A percentile compares a stretch with the other conserved stretches of the same genome.
These are phyloP conservation scores for Apiospora saccharicola DNA, from an alignment of 2,329 filamentous ascomycete species.

Conservation along the genomic window DNA sequence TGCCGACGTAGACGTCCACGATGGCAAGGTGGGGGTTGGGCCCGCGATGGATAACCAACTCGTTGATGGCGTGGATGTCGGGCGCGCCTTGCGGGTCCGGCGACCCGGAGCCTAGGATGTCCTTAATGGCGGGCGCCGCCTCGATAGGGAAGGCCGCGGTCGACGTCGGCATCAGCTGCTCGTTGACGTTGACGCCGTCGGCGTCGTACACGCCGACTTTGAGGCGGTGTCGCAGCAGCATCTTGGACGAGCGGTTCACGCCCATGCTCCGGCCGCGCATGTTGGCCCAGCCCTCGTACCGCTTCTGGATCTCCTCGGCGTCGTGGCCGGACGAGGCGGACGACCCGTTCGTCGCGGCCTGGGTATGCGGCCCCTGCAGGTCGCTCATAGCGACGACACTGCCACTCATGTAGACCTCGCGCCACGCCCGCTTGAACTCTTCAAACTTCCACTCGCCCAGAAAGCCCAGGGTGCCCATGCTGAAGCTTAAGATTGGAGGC, in stretches of 20 bases:
- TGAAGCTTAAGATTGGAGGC: constrained; percentile 91
- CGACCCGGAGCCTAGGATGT: constrained; percentile 27
- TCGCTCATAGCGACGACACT: constrained; percentile 59
- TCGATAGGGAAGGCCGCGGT: constrained; percentile 48
- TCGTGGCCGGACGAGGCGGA: constrained; percentile 40
- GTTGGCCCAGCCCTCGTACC: constrained; percentile 68
- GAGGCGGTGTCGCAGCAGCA: constrained; percentile 85
- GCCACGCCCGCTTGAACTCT: constrained; percentile 90
- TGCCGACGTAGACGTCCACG: constrained; percentile 89
- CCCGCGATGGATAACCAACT: constrained; percentile 92
- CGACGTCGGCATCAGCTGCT: constrained; percentile 56
- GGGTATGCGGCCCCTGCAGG: constrained; percentile 49
- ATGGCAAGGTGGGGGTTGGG: constrained; percentile 89
- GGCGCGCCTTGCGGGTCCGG: constrained; percentile 39
- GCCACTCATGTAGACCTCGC: constrained; percentile 87
- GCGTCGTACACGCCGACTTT: constrained; percentile 85
- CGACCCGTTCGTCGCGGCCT: constrained; percentile 28
- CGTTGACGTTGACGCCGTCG: constrained; percentile 67
- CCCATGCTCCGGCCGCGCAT: constrained; percentile 85
- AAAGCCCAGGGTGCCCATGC: constrained; percentile 96
- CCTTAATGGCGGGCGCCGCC: constrained; percentile 27
- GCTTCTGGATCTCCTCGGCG: constrained; percentile 30
- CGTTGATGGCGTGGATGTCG: constrained; percentile 82
- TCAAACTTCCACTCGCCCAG: constrained; percentile 95
- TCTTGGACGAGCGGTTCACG: constrained; percentile 73